A percentile compares a stretch with the other conserved stretches of the same genome.
Evolutionary conservation across 108 stramenopile genomes (phyloP).

Genomic region (Nannochloropsis gaditana): DNA sequence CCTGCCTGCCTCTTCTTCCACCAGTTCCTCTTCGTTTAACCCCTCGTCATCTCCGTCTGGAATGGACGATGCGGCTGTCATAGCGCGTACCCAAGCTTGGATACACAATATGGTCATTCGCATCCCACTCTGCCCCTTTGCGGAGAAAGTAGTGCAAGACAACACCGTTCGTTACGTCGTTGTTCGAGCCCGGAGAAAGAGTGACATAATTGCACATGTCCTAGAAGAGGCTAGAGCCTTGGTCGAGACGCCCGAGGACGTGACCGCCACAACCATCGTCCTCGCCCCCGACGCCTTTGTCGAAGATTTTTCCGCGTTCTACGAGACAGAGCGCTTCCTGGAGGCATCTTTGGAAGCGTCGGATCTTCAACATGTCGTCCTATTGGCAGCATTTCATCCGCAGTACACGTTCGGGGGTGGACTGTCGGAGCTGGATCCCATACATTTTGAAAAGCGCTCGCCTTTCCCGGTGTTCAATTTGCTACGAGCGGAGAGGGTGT

Average conservation of each 20-base stretch:
- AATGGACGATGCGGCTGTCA: neutral
- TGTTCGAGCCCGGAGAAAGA: neutral
- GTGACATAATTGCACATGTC: neutral
- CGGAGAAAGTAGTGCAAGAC: constrained; percentile 17
- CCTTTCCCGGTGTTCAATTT: neutral
- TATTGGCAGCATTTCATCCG: neutral
- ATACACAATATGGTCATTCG: neutral
- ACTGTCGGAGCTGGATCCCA: neutral
- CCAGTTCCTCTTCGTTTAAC: neutral
- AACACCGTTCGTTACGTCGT: constrained; percentile 6
- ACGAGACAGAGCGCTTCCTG: constrained; percentile 2
- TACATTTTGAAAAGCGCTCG: neutral
- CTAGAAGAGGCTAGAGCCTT: neutral
- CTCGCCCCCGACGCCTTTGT: neutral
- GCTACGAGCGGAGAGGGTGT: neutral
- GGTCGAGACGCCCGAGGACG: neutral
- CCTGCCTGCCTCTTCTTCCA: neutral
- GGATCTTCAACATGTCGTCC: neutral
- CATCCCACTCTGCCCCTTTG: constrained; percentile 14
- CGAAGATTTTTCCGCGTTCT: neutral
- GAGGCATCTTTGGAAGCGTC: neutral
- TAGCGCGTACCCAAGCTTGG: neutral
- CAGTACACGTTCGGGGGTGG: neutral
- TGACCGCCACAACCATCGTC: neutral
- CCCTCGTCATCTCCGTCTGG: no score